These are phyloP conservation scores for Yamadazyma olivae DNA, from an alignment of 805 yeast genomes.

Conservation along the genomic window DNA sequence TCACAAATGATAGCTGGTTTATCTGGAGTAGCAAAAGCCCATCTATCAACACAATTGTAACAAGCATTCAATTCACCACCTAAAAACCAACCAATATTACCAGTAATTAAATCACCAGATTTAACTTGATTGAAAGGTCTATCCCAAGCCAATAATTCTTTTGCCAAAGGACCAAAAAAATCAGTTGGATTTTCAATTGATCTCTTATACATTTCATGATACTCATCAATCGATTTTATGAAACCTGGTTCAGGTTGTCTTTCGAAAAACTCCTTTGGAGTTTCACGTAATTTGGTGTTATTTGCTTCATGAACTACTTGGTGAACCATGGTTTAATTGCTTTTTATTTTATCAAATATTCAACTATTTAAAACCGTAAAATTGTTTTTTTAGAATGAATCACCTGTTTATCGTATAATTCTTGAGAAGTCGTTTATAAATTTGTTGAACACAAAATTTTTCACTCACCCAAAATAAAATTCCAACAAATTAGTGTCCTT, in stretches of 20 bases:
- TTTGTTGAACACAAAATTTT: constrained; percentile 3
- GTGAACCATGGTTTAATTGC: constrained; percentile 1
- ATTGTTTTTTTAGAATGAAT: not conserved
- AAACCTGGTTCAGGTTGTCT: constrained; percentile 63
- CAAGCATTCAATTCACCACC: constrained; percentile 79
- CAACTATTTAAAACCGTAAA: too few relatives aligned
- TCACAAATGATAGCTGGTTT: constrained; percentile 76
- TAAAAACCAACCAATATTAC: constrained; percentile 66
- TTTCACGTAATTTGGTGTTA: constrained; percentile 43
- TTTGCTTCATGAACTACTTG: constrained; percentile 58
- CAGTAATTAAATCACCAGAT: constrained; percentile 60
- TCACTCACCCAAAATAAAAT: constrained; percentile 7
- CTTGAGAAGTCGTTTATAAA: too few relatives aligned
- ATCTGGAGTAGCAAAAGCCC: constrained; percentile 68
- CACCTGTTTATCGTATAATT: constrained; percentile 1
- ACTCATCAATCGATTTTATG: constrained; percentile 61
- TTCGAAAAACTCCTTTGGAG: constrained; percentile 53
- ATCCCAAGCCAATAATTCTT: constrained; percentile 74
- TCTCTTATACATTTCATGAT: constrained; percentile 64
- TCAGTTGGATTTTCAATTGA: constrained; percentile 76
- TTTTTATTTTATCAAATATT: not conserved
- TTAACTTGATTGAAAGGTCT: constrained; percentile 65
- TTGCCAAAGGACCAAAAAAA: constrained; percentile 79
- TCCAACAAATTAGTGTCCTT: too few relatives aligned
- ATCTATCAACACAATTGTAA: constrained; percentile 80